A percentile compares a stretch with the other conserved stretches of the same genome.
Evolutionary conservation across 2,329 filamentous ascomycete species (phyloP).

Genomic region (Cercospora citrullina): DNA sequence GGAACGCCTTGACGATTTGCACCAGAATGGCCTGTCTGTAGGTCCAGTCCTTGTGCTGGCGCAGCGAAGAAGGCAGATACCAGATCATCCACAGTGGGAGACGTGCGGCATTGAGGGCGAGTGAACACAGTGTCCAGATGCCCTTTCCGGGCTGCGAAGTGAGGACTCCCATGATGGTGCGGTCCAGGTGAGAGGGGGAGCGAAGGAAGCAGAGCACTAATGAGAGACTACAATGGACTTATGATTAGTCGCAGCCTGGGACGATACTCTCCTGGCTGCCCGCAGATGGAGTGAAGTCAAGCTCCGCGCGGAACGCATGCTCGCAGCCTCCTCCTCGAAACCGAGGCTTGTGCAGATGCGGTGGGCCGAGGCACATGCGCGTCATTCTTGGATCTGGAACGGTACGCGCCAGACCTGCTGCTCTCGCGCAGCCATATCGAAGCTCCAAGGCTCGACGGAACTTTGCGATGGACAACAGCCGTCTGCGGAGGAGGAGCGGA

Average conservation of each 20-base stretch:
- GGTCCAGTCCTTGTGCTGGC: conserved; percentile 44
- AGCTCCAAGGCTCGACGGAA: background rate
- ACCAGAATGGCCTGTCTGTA: conserved; percentile 43
- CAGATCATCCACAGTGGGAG: conserved; percentile 45
- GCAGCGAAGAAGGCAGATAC: conserved; percentile 40
- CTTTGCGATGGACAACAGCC: background rate
- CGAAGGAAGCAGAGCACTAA: background rate
- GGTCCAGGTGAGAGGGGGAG: background rate
- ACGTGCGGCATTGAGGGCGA: conserved; percentile 39
- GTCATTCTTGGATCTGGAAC: background rate
- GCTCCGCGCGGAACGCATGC: background rate
- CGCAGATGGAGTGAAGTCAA: background rate
- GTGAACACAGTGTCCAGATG: conserved; percentile 41
- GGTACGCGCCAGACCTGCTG: background rate
- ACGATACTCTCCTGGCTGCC: background rate
- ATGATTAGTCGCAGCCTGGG: background rate
- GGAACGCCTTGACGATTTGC: conserved; percentile 37
- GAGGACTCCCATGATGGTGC: conserved; percentile 23
- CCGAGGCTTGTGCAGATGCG: background rate
- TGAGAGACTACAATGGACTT: background rate
- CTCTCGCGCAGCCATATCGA: background rate
- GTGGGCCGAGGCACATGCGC: background rate
- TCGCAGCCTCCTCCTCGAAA: background rate
- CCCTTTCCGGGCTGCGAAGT: conserved; percentile 44
- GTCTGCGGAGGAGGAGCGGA: background rate